Conservation (phyloP, 1,284 basidiomycete genomes). For the Leccinum solheimii region DNA sequence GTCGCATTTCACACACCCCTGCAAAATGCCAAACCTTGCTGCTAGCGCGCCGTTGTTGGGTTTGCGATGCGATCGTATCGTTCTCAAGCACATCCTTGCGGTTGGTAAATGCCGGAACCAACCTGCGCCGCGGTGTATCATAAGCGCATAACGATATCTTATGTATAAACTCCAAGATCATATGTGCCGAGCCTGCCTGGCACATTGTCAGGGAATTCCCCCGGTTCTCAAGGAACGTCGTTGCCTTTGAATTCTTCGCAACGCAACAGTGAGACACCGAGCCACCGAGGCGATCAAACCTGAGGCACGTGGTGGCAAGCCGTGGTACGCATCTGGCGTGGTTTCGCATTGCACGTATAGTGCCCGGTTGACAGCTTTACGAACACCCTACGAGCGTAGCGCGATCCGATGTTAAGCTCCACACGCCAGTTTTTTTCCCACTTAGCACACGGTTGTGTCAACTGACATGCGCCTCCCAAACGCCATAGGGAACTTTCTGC, state of each 20-base stretch:
- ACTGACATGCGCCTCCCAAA: slow-evolving; percentile 5
- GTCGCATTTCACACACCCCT: slow-evolving; percentile 24
- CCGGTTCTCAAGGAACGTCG: slow-evolving; percentile 4
- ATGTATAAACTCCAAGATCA: neutral
- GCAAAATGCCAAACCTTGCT: neutral
- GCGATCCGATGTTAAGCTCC: neutral
- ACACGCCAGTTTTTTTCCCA: slow-evolving; percentile 10
- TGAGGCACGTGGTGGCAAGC: neutral
- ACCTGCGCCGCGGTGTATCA: neutral
- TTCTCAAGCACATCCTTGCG: slow-evolving; percentile 7
- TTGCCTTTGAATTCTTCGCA: slow-evolving; percentile 19
- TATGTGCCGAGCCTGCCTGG: neutral
- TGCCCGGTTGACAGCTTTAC: slow-evolving; percentile 15
- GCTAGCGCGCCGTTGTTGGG: neutral
- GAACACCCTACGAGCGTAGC: slow-evolving; percentile 1
- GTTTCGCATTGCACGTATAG: neutral
- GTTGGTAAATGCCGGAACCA: neutral
- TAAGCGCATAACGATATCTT: slow-evolving; percentile 2
- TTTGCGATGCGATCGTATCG: neutral
- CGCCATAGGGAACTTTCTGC: neutral
- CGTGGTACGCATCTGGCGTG: neutral
- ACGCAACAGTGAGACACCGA: slow-evolving; percentile 13
- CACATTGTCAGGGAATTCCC: slow-evolving; percentile 5
- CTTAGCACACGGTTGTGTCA: slow-evolving; percentile 4
- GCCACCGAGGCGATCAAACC: neutral